Base-by-base conservation (phyloP, 106 monocot species). In the Platanthera zijinensis region DNA sequence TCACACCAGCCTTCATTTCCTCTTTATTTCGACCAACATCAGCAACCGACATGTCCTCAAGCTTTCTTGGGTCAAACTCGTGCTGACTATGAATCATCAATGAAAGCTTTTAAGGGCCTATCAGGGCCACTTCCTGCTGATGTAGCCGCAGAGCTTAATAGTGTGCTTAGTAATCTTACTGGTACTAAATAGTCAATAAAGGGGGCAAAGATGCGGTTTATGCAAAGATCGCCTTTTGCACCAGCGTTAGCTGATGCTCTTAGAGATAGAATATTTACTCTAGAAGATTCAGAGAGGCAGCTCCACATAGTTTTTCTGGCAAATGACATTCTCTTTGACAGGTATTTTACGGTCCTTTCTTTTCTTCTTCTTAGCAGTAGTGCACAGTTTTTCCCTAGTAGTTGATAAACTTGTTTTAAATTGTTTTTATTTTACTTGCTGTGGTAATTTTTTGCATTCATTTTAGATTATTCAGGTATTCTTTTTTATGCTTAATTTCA, bases 251-350 rank as follows among this genome's bases (percentile, higher is more conserved):
- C 93, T 17, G 96, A 96, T 77, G 93, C 87, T n/a, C 85, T 96
- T 64, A 85, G 83, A 71, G 96, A 93, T 32, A 84, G 93, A 67
- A 83, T 96, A 13, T 90, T 90, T 80, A 57, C 83, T 61, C 69
- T 87, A 14, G 93, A 96, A 47, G 96, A 96, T 78, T 90, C 96
- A 30, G 96, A 96, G 84, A 84, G 90, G 57, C 96, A 96, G 78
- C 85, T 96, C 47, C 93, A 96, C 79, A 89, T 96, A 15, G 81
- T 96, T 76, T 96, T 93, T 72, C 84, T 96, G 48, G 96, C 87
- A 48, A 96, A 96, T 81, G 96, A 96, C 70, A 93, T 96, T 71
- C 96, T 96, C 53, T 96, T 96, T 83, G 96, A 96, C 64, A 96
- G 96, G 95, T 96, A 50, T 13, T 66, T 74, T 15, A 57, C 13